Evolutionary conservation across 768 basidiomycete species (phyloP), one percentile per base, ranked within the genome.

Genomic region (Suillus sp.): DNA sequence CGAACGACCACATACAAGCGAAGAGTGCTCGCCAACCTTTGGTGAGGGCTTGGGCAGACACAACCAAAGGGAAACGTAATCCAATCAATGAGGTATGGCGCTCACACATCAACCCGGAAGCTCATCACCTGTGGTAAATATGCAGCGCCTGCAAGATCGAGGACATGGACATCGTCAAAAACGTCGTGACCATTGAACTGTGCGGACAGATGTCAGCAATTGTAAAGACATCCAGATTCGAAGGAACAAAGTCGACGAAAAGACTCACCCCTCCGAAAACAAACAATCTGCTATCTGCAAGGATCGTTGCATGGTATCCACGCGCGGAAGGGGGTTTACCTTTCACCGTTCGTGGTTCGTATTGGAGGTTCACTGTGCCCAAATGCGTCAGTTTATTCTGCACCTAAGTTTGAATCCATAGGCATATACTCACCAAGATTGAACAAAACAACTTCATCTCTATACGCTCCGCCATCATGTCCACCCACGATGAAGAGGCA

Each of bases 401-500:
- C 30, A 32, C 11, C 20, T 3, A 53, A 20, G 5, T 30, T 20
- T 10, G 1, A 20, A 47, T 37, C 42, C 40, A 62, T 38, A 56
- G 14, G 34, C 4, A 30, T 22, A 8, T n/a, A 69, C 77, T 37
- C 65, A 95, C 95, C 91, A 40, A 98, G 87, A 70, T 97, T 95
- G 76, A 95, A 95, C 5, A 93, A 79, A 20, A 93, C 79, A 6
- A 96, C 79, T 13, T 96, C 91, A 2, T 83, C 82, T 38, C 79
- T 82, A 72, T 97, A 97, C 55, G 87, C 79, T 13, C 77, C 75
- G 5, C 92, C 91, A 66, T 96, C 90, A 76, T 96, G 95, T 2
- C 96, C 96, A 0, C 95, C 95, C 50, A 89, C 80, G 60, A 96
- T 83, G 77, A 96, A 95, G 0, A 98, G 84, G 72, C 93, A 96